phyloP scores from a whole-genome alignment of 2,329 filamentous ascomycete genomes.

The Sporothrix mexicana region DNA sequence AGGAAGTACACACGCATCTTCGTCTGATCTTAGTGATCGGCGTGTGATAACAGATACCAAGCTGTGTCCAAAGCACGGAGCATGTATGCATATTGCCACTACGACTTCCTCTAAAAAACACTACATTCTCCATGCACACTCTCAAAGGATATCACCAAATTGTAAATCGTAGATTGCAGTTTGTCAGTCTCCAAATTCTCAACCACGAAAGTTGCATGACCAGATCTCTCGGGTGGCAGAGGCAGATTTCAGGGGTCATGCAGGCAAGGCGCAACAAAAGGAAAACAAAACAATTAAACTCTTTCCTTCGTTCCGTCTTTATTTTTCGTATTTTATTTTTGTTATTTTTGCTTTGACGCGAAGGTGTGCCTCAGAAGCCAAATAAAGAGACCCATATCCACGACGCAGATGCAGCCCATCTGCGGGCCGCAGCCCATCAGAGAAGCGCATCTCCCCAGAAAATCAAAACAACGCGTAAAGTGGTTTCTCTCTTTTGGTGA shows the following conservation, averaged over 20 bases:
- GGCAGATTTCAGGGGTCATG: conserved; percentile 23
- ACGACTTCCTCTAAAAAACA: not conserved
- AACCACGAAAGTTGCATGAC: not conserved
- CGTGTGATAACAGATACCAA: not conserved
- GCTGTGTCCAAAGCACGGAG: not conserved
- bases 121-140: not conserved
- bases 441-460: conserved; percentile 1
- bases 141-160: not conserved
- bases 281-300: not conserved
- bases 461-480: conserved; percentile 38
- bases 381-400: not conserved
- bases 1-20: not conserved
- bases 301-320: no score
- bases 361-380: not conserved
- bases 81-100: not conserved
- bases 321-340: not conserved
- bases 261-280: conserved; percentile 6
- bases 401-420: conserved; percentile 10
- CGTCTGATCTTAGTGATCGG: not conserved
- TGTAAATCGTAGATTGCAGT: no score
- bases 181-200: not conserved
- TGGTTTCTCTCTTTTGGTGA: conserved; percentile 26
- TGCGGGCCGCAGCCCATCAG: not conserved
- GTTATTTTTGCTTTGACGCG: not conserved
- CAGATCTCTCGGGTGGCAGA: conserved; percentile 1